Base-by-base conservation (phyloP, 805 yeast species). In the Cephaloascus fragrans region DNA sequence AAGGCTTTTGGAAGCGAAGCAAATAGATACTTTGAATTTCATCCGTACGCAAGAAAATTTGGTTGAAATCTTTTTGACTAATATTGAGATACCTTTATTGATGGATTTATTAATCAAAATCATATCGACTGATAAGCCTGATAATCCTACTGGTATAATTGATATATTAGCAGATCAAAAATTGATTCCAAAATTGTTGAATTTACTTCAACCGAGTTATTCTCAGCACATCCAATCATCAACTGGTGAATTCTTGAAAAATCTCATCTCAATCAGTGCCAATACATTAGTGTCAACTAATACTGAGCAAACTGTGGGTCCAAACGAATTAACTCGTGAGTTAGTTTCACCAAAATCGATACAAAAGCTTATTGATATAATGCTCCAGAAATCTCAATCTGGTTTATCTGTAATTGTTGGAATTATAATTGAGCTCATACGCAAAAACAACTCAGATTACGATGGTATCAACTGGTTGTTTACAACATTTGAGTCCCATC, bases 371-470 rank as follows among this genome's bases (percentile, higher is more conserved):
- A 83, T 89, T 19, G 61, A 76, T 16, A 77, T 84, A 45, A 93
- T 93, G 84, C 71, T 90, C 40, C 51, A 66, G 42, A 86, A 87
- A 40, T 95, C 95, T 36, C n/a, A n/a, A n/a, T 80, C 89, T 26
- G 95, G 96, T 1, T 70, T 93, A 46, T 83, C 93, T 29, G 90
- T 89, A 49, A 95, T 96, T 51, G 98, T 93, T 26, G 94, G 97
- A 4, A 87, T 93, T 19, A 77, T 93, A 26, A 90, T 93, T 48
- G 98, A 93, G 61, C 75, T 93, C 33, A 93, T 93, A 41, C 75
- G 98, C 52, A 93, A 93, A 56, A 93, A 93, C 56, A 93, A 93
- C 54, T 86, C 96, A 0, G 98, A 93, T 57, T 93, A 93, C 59
- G 98, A 93, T 61, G 71, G 77, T 36, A 83, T 85, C 36, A 94